Evolutionary conservation across 2,329 filamentous ascomycete genomes (phyloP).

Genomic region (Nannizziopsis barbatae): DNA sequence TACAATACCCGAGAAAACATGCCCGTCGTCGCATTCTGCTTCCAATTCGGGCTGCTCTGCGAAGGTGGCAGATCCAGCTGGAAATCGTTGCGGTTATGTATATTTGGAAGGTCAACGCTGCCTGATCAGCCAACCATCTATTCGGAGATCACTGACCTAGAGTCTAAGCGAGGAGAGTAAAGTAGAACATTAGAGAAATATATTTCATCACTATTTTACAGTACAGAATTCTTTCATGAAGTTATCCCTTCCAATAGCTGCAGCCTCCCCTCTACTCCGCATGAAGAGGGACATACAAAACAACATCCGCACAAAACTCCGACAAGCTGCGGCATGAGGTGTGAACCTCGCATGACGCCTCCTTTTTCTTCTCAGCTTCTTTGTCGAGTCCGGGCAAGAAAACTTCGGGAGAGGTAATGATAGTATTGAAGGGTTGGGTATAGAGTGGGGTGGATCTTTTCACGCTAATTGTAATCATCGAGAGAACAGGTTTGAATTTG

Average conservation of each 20-base stretch:
- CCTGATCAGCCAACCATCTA: neutral
- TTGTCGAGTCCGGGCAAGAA: neutral
- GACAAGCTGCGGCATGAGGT: neutral
- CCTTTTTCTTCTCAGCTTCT: neutral
- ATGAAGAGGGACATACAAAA: neutral
- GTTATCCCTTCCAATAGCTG: neutral
- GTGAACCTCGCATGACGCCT: neutral
- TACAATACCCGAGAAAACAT: too few relatives aligned
- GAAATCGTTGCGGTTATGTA: too few relatives aligned
- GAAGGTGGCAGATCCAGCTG: too few relatives aligned
- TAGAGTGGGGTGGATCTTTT: slow-evolving; percentile 10
- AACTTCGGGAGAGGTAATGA: neutral
- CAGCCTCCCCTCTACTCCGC: slow-evolving; percentile 1
- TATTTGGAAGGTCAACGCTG: neutral
- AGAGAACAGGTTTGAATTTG: neutral
- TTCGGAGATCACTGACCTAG: neutral
- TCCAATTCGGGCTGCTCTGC: too few relatives aligned
- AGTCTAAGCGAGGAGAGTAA: neutral
- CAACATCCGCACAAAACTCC: slow-evolving; percentile 2
- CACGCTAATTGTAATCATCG: neutral
- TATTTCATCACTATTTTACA: slow-evolving; percentile 6
- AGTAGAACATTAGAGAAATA: neutral
- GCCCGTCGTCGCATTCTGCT: too few relatives aligned
- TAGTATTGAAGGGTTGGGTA: neutral
- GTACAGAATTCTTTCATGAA: slow-evolving; percentile 2